Evolutionary conservation across 306 rosid species (phyloP), one percentile per base, ranked within the genome.

Genomic region (Dalbergia cochinchinensis): DNA sequence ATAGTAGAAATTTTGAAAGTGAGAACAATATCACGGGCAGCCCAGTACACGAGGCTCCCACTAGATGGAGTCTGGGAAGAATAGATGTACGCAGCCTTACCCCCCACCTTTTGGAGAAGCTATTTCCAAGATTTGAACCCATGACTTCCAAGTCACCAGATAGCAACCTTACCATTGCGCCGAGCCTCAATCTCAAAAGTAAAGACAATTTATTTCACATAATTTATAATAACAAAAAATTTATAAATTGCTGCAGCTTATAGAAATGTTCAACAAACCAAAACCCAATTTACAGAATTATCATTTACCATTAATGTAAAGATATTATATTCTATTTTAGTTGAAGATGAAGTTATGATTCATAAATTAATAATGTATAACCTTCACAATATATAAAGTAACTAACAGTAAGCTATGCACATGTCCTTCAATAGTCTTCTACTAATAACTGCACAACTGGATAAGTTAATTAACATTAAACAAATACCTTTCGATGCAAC

Each of bases 401-500:
- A 70, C 54, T 22, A 16, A 22, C 35, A 80, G 35, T 6, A 57
- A 31, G 19, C 22, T 53, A 51, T 34, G 33, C 35, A 37, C 26
- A 9, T 26, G 65, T 35, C 58, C 74, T 41, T 14, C 70, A 16
- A 9, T 67, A 39, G 53, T 18, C 26, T 60, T 42, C 53, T 59
- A 39, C 16, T 7, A 58, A 65, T 65, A 65, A 77, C 69, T 59
- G 26, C 72, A 60, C 65, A 66, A 60, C 18, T 53, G 57, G 55
- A 66, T 33, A n/a, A 85, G 71, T 62, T 44, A 47, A 50, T 65
- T n/a, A 13, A 37, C 19, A 69, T 71, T 11, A 14, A 14, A 39
- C 20, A 70, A 71, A 11, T 76, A 92, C 98, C 94, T 94, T 94
- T 11, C 98, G 91, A 86, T 87, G 98, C 39, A 96, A 86, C 83